Conservation (phyloP, 441 rosid species). For the Sinapis alba region DNA sequence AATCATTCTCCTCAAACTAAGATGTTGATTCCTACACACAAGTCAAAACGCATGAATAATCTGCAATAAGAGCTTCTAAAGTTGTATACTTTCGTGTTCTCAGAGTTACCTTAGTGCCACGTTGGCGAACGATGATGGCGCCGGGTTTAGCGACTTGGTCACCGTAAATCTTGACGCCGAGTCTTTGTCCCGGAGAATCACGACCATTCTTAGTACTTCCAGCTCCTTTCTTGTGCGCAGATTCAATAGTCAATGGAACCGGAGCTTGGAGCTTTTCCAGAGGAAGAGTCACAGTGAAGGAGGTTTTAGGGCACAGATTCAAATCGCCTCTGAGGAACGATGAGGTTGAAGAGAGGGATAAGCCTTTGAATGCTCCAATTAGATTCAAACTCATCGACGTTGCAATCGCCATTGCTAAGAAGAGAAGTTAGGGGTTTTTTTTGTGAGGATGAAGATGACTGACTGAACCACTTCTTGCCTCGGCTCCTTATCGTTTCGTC, state of each 20-base stretch:
- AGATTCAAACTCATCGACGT: slow-evolving; percentile 53
- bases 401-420: slow-evolving; percentile 44
- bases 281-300: slow-evolving; percentile 50
- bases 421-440: slow-evolving; percentile 17
- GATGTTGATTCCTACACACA: not conserved
- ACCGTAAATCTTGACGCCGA: slow-evolving; percentile 89
- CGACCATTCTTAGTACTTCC: slow-evolving; percentile 98
- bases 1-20: not conserved
- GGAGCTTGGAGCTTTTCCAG: slow-evolving; percentile 43
- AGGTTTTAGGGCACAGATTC: slow-evolving; percentile 29
- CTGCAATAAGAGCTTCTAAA: not conserved
- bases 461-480: not conserved
- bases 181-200: slow-evolving; percentile 83
- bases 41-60: not conserved
- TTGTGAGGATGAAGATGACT: slow-evolving; percentile 19
- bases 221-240: slow-evolving; percentile 98
- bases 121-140: slow-evolving; percentile 89
- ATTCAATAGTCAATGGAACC: slow-evolving; percentile 66
- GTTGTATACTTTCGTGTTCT: not conserved
- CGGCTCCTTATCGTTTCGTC: slow-evolving; percentile 30
- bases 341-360: slow-evolving; percentile 63
- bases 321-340: slow-evolving; percentile 65
- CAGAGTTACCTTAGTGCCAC: slow-evolving; percentile 81
- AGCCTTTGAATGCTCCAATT: slow-evolving; percentile 60
- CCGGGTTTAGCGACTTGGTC: slow-evolving; percentile 95